Evolutionary conservation across 2,329 filamentous ascomycete species (phyloP), one percentile per base, ranked within the genome.

Genomic region (Trichoderma sp.): DNA sequence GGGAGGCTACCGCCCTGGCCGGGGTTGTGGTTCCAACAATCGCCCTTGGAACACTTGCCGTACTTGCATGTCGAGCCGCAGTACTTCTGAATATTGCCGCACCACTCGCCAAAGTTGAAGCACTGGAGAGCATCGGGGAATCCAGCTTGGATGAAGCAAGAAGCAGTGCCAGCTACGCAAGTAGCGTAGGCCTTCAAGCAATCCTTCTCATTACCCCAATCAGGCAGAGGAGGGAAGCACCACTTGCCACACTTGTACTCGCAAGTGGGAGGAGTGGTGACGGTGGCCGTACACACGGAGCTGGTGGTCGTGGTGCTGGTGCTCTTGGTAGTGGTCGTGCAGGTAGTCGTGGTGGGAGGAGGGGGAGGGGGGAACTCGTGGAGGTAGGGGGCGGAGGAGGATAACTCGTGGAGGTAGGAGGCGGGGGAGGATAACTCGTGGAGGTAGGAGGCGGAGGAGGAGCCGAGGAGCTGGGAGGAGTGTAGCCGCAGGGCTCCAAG

Each of bases 161-260:
- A 85, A 63, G 85, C 82, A 21, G 87, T 80, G 81, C 89, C 87
- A 74, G 89, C 80, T 31, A 81, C 80, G 79, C 88, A 89, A 73
- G 83, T 85, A 74, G 86, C 85, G 77, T 83, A 84, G 27, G 86
- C 85, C 11, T 77, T 78, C 67, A 82, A 79, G 81, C 89, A 91
- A 63, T 82, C 81, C 59, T 79, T 76, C 74, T 83, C 77, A 79
- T 89, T 84, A 56, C 81, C 80, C 82, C 86, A 91, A 78, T 86
- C 82, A 29, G 88, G 88, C 14, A 90, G 80, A 16, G 87, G 84
- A 63, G 84, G 84, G 50, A 85, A 85, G 80, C 88, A 90, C 88
- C 89, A 91, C 76, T 85, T 86, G 65, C 89, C 89, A 77, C 87
- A 87, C 77, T 86, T 83, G 82, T 89, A 90, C 80, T 90, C 89